Evolutionary conservation across 2,329 filamentous ascomycete genomes (phyloP).

Genomic region (Colletotrichum costaricense): DNA sequence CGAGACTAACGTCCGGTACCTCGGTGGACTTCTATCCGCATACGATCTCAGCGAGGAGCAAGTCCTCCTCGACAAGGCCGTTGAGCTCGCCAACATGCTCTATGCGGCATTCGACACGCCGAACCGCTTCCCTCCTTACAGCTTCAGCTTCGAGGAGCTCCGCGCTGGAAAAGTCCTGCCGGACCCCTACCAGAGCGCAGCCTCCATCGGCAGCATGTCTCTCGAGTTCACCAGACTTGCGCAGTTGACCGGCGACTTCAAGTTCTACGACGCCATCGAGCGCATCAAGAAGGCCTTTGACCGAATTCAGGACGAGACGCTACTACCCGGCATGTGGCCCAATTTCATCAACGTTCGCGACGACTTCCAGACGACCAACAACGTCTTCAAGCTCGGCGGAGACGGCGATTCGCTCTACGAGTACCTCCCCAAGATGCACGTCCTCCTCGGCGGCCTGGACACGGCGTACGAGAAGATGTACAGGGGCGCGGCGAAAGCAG

Average conservation of each 20-base stretch:
- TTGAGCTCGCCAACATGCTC: conserved; percentile 72
- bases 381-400: conserved; percentile 51
- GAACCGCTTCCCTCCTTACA: conserved; percentile 69
- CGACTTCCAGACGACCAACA: conserved; percentile 51
- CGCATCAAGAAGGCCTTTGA: conserved; percentile 76
- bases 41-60: conserved; percentile 72
- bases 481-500: conserved; percentile 64
- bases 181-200: conserved; percentile 50
- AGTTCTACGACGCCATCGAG: conserved; percentile 80
- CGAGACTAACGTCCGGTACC: conserved; percentile 78
- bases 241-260: conserved; percentile 77
- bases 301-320: conserved; percentile 72
- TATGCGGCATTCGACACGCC: conserved; percentile 76
- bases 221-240: conserved; percentile 80
- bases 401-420: conserved; percentile 56
- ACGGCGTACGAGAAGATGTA: conserved; percentile 68
- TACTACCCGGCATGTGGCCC: conserved; percentile 80
- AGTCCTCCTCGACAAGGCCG: conserved; percentile 69
- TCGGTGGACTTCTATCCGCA: conserved; percentile 76
- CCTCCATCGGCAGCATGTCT: conserved; percentile 71
- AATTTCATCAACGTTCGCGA: conserved; percentile 68
- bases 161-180: conserved; percentile 27
- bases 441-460: conserved; percentile 68
- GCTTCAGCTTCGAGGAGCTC: conserved; percentile 33
- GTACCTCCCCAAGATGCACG: conserved; percentile 57